Base-by-base conservation (phyloP, 768 basidiomycete genomes). In the Dentipellis fragilis region DNA sequence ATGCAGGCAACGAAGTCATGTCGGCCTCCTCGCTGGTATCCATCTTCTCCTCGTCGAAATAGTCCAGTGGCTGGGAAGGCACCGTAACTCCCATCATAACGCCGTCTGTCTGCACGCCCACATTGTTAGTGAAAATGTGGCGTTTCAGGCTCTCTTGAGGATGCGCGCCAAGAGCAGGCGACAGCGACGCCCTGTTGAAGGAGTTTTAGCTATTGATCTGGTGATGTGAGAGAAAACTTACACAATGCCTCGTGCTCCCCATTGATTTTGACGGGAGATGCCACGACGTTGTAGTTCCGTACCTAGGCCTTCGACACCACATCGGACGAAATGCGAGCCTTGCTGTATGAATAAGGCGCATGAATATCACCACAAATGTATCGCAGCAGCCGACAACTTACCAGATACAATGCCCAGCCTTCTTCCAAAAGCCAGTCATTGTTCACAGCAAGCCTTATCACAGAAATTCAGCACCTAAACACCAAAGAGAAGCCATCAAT, bases 241-340 rank as follows among this genome's bases (percentile, higher is more conserved):
- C 82, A 83, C 83, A 57, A 87, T 81, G 29, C 85, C 86, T 56
- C 76, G 77, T 23, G 86, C 85, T 21, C 85, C 85, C 85, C 83
- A 87, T 63, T 85, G 84, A 4, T 77, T 69, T 62, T 87, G 84
- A 8, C 82, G 74, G 7, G 80, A 69, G 57, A 87, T 83, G 1
- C 81, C 85, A 35, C 84, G 78, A 45, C 80, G 73, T 56, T 86
- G 85, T 4, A 87, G 69, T 63, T 87, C 85, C 51, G 72, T 73
- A 10, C 85, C 87, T 1, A 89, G 72, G 6, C 80, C 78, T 66
- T 82, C 83, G 4, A 86, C 80, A 0, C 81, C 83, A 59, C 77
- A 78, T 39, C 80, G 75, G 8, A 83, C 72, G 56, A 87, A 83
- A 67, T 89, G 84, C 12, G 76, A 76, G 4, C 86, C 86, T 83